A percentile compares a stretch with the other conserved stretches of the same genome.
These are phyloP conservation scores for Talaromyces trachyspermus DNA, from an alignment of 495 filamentous ascomycete species.

Conservation along the genomic window DNA sequence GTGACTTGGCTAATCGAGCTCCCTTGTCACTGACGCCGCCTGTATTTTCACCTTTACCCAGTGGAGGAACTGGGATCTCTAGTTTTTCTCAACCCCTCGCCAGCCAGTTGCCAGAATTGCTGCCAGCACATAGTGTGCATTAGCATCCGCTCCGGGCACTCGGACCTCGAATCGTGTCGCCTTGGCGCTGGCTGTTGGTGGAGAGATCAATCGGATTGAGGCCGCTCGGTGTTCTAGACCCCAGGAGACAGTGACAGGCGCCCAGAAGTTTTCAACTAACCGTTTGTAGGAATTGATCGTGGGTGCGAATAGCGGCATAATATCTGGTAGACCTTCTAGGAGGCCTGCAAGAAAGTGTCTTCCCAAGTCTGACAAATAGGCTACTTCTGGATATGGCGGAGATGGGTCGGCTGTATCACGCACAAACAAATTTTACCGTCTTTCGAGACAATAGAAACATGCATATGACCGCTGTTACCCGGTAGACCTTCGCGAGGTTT, in stretches of 20 bases:
- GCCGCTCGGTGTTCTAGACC: constrained; percentile 91
- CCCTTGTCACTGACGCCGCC: constrained; percentile 55
- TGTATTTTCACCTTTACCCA: constrained; percentile 69
- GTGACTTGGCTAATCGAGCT: constrained; percentile 56
- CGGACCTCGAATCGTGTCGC: constrained; percentile 90
- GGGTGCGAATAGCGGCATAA: constrained; percentile 92
- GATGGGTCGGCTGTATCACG: constrained; percentile 62
- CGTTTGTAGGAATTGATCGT: constrained; percentile 97
- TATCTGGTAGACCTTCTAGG: constrained; percentile 78
- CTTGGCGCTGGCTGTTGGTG: constrained; percentile 72
- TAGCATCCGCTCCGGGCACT: constrained; percentile 84
- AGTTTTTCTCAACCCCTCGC: constrained; percentile 87
- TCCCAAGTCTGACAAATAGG: constrained; percentile 75
- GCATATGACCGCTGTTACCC: constrained; percentile 93
- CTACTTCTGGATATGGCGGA: constrained; percentile 65
- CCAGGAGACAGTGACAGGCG: constrained; percentile 95
- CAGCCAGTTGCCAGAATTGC: constrained; percentile 80
- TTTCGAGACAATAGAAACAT: constrained; percentile 72
- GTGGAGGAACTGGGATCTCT: constrained; percentile 70
- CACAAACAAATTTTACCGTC: constrained; percentile 69
- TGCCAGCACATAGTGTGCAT: constrained; percentile 80
- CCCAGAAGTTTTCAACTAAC: constrained; percentile 98
- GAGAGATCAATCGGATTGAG: constrained; percentile 80
- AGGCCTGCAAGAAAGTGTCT: constrained; percentile 91
- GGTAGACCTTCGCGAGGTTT: constrained; percentile 86